Conservation (phyloP, 805 yeast genomes). For the Saccharomycopsis sp. region DNA sequence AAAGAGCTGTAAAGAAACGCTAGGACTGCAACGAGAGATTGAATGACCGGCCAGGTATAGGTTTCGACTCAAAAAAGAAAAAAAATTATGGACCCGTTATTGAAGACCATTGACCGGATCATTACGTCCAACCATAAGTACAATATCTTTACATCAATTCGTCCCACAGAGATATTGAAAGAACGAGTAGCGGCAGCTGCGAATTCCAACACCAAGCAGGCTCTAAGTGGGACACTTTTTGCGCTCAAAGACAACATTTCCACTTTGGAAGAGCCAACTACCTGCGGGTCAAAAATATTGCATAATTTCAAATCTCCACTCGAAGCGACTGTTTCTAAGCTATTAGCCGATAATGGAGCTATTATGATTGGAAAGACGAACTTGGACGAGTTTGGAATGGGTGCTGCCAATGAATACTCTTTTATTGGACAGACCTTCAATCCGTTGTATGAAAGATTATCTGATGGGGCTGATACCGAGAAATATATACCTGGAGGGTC, state of each 20-base stretch:
- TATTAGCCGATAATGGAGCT: slow-evolving; percentile 49
- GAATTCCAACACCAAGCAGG: slow-evolving; percentile 5
- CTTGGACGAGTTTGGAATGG: slow-evolving; percentile 98
- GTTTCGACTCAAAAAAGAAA: background rate
- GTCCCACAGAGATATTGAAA: slow-evolving; percentile 23
- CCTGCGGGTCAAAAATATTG: slow-evolving; percentile 71
- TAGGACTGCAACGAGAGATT: too few relatives aligned
- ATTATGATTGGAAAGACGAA: slow-evolving; percentile 69
- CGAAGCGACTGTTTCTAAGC: slow-evolving; percentile 63
- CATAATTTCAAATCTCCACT: slow-evolving; percentile 63
- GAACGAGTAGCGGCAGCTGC: slow-evolving; percentile 3
- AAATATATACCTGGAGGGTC: slow-evolving; percentile 74
- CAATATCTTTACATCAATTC: slow-evolving; percentile 39
- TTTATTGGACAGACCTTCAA: slow-evolving; percentile 53
- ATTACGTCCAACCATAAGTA: slow-evolving; percentile 22
- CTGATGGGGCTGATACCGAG: background rate
- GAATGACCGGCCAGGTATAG: too few relatives aligned
- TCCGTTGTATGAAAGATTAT: slow-evolving; percentile 35
- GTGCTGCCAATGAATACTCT: slow-evolving; percentile 58
- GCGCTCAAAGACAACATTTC: slow-evolving; percentile 80
- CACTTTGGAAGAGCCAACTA: slow-evolving; percentile 59
- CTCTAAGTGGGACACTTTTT: slow-evolving; percentile 30
- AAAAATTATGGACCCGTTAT: background rate
- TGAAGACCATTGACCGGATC: background rate
- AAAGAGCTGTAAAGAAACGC: too few relatives aligned